A percentile compares a stretch with the other conserved stretches of the same genome.
These are phyloP conservation scores for Castanea crenata DNA, from an alignment of 306 rosid genomes.

Conservation along the genomic window DNA sequence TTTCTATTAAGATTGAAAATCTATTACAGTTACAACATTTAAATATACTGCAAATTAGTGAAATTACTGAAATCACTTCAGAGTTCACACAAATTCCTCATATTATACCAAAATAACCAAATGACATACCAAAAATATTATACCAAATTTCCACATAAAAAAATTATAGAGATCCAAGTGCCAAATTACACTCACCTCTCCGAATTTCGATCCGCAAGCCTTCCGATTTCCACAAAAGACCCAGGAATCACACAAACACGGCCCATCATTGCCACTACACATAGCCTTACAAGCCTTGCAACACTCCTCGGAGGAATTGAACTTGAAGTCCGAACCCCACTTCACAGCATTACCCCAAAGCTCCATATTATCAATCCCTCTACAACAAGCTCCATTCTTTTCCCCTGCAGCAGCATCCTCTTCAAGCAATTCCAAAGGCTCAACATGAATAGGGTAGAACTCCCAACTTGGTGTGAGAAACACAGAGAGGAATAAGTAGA, in stretches of 20 bases:
- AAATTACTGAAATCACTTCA: too few relatives aligned
- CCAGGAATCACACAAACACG: constrained; percentile 89
- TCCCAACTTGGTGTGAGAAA: constrained; percentile 29
- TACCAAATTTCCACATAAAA: neutral
- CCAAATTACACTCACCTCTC: constrained; percentile 58
- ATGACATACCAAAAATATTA: neutral
- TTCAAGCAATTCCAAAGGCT: constrained; percentile 21
- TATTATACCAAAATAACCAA: neutral
- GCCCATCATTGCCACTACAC: constrained; percentile 87
- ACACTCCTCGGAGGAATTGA: constrained; percentile 62
- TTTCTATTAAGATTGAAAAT: neutral
- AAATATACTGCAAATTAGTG: too few relatives aligned
- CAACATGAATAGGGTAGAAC: constrained; percentile 18
- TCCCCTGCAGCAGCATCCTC: constrained; percentile 23
- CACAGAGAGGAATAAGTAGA: constrained; percentile 52
- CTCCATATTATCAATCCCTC: constrained; percentile 76
- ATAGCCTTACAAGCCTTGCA: constrained; percentile 84
- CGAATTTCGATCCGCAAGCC: constrained; percentile 75
- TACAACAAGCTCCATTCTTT: constrained; percentile 50
- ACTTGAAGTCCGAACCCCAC: constrained; percentile 91
- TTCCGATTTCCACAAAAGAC: constrained; percentile 75
- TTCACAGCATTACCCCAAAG: constrained; percentile 92
- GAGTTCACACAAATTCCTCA: neutral
- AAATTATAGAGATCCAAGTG: neutral
- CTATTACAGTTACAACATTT: too few relatives aligned